Evolutionary conservation across 352 stramenopile species (phyloP), one percentile per base, ranked within the genome.

Genomic region (Phytophthora boehmeriae): DNA sequence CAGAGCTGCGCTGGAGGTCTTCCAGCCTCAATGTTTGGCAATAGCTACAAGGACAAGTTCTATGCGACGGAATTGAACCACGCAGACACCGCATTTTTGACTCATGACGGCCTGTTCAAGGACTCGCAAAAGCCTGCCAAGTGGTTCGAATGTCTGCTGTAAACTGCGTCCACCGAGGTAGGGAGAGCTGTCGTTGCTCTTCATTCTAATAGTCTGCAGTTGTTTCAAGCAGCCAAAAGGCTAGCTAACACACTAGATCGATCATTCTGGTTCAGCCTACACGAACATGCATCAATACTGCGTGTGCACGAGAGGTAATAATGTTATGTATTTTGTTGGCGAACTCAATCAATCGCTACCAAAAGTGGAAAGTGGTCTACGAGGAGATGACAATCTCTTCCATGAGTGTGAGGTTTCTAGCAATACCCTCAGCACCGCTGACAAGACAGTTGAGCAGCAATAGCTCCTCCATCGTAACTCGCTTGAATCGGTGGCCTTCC

Each of bases 381-480:
- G 38, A 48, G 5, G 49, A 47, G 23, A 67, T 45, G 20, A 59
- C 49, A n/a, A 54, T 67, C 36, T 66, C 48, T 17, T 59, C 28
- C 20, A 71, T 22, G 20, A 51, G 28, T 27, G 51, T 60, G 30
- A 74, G 30, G 34, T 48, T 62, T 17, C 35, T 55, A 1, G 75
- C 77, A 25, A 87, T 81, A 52, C 75, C 72, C 19, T 81, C 75
- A 13, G 75, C 72, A 20, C 74, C 77, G 84, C 42, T 48, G 9
- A 48, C 42, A 20, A 48, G 42, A 20, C 42, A 48, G 22, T 48
- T 48, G 22, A 48, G 69, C 19, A 87, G 62, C 14, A 87, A 51
- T 10, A 87, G 60, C 44, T 84, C 75, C 34, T 87, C 77, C 68
- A 87, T 80, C 38, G 76, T 68, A 17, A 82, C 69, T 48, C 71